Base-by-base conservation (phyloP, 352 stramenopile genomes). In the Plasmopara viticola region DNA sequence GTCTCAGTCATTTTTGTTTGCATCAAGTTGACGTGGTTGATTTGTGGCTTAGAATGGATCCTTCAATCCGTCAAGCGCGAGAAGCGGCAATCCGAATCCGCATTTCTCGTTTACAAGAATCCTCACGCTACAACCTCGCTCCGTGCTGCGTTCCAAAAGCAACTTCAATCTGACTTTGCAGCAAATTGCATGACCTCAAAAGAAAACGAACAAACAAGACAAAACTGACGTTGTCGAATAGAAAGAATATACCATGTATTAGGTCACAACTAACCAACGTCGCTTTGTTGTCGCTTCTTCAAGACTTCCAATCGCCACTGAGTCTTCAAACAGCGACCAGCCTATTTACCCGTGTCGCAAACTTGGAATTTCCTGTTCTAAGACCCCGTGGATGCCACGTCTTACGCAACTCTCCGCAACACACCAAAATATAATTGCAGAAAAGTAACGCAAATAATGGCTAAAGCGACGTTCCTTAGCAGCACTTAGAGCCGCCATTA, bases 401-500 rank as follows among this genome's bases (percentile, higher is more conserved):
- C 20, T 58, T 35, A 54, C n/a, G 31, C 44, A 51, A 28, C 35
- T 62, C 42, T 44, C 14, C 59, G 60, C 48, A 52, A 63, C 40
- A 55, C 47, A 47, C 41, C 44, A 44, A 56, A 49, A 42, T 40
- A 55, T 60, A 54, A 53, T 49, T 64, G 41, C 34, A 59, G 63
- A 64, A 44, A 10, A 33, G 45, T 54, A 51, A 55, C 18, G 44
- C 51, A 31, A 54, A 44, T 53, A 46, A 37, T 62, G 44, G 50
- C 48, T 62, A 70, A 66, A 68, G 77, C 70, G 50, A 73, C 54
- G 63, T 30, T 54, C 59, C 53, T 87, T 92, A 94, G 72, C 84
- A 94, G 78, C 84, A 94, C 63, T 85, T 84, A 42, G 70, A 82
- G 40, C 76, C 76, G 61, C 70, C 71, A 62, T 75, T 90, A 58